Base-by-base conservation (phyloP, 1,139 yeast genomes). In the Debaryomyces udenii region DNA sequence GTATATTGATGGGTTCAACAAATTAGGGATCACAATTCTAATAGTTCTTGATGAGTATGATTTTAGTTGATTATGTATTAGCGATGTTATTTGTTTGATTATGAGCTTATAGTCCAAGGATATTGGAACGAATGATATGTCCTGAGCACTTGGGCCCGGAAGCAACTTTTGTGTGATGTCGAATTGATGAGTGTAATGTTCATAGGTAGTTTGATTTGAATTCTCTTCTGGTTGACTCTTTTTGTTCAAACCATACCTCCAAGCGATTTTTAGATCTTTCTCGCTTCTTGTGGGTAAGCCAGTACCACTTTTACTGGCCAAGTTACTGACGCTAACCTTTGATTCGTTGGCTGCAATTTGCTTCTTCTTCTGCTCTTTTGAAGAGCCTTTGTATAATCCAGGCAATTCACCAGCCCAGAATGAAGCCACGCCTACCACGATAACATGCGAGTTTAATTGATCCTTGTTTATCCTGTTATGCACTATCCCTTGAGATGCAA, bases 1-100 rank as follows among this genome's bases (percentile, higher is more conserved):
- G 57, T 88, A 91, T 35, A 82, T 59, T 14, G 87, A 81, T 1
- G 99, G 99, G 51, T 86, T 86, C 40, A 93, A 68, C 26, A 93
- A 69, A 9, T 81, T 76, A 0, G 99, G 98, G 3, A 90, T 61
- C 0, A 86, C 76, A 2, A 93, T 60, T 46, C 98, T 69, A 4
- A 89, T 70, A 26, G 86, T 61, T 35, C 75, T 74, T 3, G 59
- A 56, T 2, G 66, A 57, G 31, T 71, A 68, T 15, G 52, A 39
- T 39, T 54, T 55, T 4, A 62, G 34, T 31, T 67, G 71, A 9
- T 60, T 62, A n/a, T 62, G 59, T 3, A 83, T 66, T 0, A 70
- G 59, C 3, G 60, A 51, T 23, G 69, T 65, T 3, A 84, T 58
- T 45, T 76, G 79, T 10, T 57, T 53, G 10, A 79, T 49, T 0